Evolutionary conservation across 768 basidiomycete genomes (phyloP), one percentile per base, ranked within the genome.

Genomic region (Collybiopsis confluens): DNA sequence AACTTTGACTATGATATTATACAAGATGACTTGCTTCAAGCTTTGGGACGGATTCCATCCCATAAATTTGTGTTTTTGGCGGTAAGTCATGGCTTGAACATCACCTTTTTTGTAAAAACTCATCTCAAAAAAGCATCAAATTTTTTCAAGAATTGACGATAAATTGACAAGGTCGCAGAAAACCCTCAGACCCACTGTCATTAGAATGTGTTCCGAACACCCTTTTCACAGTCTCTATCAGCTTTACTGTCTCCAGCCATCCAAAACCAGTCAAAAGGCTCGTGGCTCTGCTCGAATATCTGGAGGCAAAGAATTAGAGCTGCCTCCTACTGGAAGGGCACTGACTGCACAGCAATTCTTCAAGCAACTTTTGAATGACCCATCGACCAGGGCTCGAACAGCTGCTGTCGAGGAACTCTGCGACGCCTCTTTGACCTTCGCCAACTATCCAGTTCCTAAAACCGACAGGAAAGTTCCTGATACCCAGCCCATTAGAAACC

Each of bases 171-270:
- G 2, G 33, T 69, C 33, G 55, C 68, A 4, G 57, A 68, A 38
- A 75, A 73, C 50, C 55, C 74, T 98, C 4, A 82, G 86, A 47
- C 68, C 61, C 2, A 69, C 90, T 24, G 74, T 98, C 21, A 53
- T 88, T 4, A 78, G 83, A 21, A 89, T 99, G 79, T 90, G 90
- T 61, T 68, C 68, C 54, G 92, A 98, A 49, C 97, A 99, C 64
- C 94, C 96, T 0, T 98, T 92, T 70, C 97, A 99, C 65, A 88
- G 82, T 59, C 70, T 97, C 6, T 96, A 95, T 68, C 92, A 94
- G 59, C 80, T 98, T 2, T 90, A 86, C 65, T 90, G 90, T 52
- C 70, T 96, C 56, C 76, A 70, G 52, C 73, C 75, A 9, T 70
- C 60, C 57, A 59, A 58, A 54, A 58, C 50, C 20, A 58, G 9